Conservation (phyloP, 78 protist genomes). For the Protostelium mycophagum region DNA sequence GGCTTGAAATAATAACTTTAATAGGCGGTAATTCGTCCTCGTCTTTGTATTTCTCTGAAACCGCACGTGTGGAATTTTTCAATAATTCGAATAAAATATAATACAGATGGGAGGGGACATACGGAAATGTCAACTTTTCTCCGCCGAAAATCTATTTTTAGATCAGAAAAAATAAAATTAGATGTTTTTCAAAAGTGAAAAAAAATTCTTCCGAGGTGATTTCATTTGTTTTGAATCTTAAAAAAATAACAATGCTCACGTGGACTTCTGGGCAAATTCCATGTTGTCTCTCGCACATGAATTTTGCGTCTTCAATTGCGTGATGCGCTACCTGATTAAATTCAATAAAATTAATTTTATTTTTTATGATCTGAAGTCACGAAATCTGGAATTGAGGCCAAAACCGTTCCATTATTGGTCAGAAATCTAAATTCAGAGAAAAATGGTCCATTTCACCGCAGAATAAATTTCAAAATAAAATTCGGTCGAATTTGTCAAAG, state of each 20-base stretch:
- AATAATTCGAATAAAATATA: constrained; percentile 6
- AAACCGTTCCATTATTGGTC: too few relatives aligned
- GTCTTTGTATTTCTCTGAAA: not conserved
- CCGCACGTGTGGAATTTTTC: constrained; percentile 12
- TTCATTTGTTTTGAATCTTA: too few relatives aligned
- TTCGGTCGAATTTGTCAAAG: not conserved
- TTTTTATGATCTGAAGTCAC: too few relatives aligned
- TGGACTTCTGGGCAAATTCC: not conserved
- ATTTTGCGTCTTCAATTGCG: not conserved
- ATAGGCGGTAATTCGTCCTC: not conserved
- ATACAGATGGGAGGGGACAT: constrained; percentile 3
- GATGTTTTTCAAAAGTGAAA: not conserved
- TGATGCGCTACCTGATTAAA: not conserved
- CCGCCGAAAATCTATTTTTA: not conserved
- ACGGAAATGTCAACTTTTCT: not conserved
- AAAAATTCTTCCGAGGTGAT: too few relatives aligned
- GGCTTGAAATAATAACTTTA: not conserved
- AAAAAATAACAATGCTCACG: not conserved
- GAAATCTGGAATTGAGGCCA: too few relatives aligned
- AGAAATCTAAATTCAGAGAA: too few relatives aligned
- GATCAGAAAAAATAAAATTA: not conserved
- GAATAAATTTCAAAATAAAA: too few relatives aligned
- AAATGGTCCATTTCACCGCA: too few relatives aligned
- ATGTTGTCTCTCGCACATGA: not conserved
- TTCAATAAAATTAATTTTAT: too few relatives aligned